These are phyloP conservation scores for Rhodomyrtus tomentosa DNA, from an alignment of 345 rosid genomes.

Conservation along the genomic window DNA sequence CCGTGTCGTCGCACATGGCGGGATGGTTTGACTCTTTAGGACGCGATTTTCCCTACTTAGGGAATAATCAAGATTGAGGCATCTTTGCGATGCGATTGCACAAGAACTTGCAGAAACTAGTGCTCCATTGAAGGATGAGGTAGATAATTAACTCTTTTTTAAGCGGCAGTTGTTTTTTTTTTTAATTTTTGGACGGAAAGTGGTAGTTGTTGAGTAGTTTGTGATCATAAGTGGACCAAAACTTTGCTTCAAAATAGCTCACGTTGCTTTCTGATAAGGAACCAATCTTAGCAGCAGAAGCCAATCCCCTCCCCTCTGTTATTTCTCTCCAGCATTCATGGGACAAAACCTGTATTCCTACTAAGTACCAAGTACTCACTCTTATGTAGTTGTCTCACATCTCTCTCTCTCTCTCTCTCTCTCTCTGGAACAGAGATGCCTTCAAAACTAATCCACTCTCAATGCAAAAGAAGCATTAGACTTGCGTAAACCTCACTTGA, in stretches of 20 bases:
- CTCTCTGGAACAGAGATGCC: constrained; percentile 18
- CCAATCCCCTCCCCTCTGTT: background rate
- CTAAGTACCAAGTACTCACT: background rate
- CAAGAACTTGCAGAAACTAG: background rate
- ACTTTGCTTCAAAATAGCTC: background rate
- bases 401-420: background rate
- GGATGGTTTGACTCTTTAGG: background rate
- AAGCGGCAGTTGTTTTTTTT: too few relatives aligned
- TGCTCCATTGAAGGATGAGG: background rate
- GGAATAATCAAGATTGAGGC: background rate
- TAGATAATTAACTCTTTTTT: background rate
- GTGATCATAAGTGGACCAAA: background rate
- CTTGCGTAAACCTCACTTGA: constrained; percentile 52
- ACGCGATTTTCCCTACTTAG: background rate
- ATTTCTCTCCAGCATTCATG: background rate
- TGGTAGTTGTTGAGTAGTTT: background rate
- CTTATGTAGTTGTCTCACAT: background rate
- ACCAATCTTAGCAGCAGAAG: background rate
- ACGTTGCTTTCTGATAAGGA: background rate
- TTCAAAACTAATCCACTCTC: constrained; percentile 35
- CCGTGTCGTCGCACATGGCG: background rate
- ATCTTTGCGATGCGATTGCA: background rate
- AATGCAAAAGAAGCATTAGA: constrained; percentile 36
- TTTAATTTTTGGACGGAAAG: too few relatives aligned
- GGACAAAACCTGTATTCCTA: background rate